Percentiles rank a stretch among this genome's conserved stretches.
Conservation (phyloP, 306 rosid species). For the Prosopis cineraria region DNA sequence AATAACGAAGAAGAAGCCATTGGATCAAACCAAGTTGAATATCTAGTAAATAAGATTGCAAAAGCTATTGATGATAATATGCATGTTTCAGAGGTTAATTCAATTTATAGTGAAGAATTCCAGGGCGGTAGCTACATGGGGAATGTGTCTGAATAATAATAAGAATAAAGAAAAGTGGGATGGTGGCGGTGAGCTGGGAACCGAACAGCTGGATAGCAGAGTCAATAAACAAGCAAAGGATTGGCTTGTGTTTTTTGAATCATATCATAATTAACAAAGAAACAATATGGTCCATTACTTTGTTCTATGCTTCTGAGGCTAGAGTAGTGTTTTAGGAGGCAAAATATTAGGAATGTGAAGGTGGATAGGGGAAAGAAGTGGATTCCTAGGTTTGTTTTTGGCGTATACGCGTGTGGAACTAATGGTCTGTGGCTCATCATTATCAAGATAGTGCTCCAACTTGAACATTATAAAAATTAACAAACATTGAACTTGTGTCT, state of each 20-base stretch:
- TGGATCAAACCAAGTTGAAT: neutral
- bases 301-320: constrained; percentile 17
- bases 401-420: constrained; percentile 4
- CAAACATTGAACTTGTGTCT: neutral
- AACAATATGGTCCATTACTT: constrained; percentile 36
- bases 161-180: constrained; percentile 18
- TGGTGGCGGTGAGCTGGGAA: constrained; percentile 39
- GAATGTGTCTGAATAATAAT: constrained; percentile 29
- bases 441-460: constrained; percentile 29
- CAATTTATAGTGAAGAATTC: constrained; percentile 29
- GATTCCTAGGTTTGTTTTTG: constrained; percentile 41
- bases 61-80: neutral
- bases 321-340: neutral
- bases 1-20: constrained; percentile 35
- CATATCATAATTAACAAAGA: neutral
- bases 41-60: neutral
- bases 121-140: neutral
- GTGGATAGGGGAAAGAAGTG: neutral
- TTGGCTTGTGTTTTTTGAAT: neutral
- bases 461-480: neutral
- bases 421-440: neutral
- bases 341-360: neutral
- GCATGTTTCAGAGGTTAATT: neutral
- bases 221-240: neutral
- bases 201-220: constrained; percentile 40